Evolutionary conservation across 2,329 filamentous ascomycete genomes (phyloP), one percentile per base, ranked within the genome.

Genomic region (Sarocladium brachiariae): DNA sequence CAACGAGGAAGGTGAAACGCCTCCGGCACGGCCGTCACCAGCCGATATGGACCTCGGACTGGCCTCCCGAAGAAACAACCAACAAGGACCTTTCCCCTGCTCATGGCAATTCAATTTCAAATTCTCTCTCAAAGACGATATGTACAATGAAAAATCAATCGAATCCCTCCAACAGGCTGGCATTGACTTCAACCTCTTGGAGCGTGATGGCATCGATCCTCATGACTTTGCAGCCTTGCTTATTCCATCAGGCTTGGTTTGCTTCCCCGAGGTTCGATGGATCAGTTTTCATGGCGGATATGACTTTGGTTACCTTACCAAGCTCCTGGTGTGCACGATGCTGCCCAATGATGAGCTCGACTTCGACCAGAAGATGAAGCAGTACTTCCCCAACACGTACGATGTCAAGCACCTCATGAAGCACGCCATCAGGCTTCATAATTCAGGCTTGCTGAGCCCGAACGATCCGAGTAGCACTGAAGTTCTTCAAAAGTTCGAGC

Each of bases 71-170:
- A 67, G 71, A 54, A 66, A 67, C 21, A 68, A 65, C 18, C 65
- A 57, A 47, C 73, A 68, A 53, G 68, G 65, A 16, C 76, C 80
- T 46, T 83, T 89, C 53, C 92, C 89, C 14, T 95, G 87, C 64
- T 95, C 92, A 16, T 99, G 93, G 93, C 92, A 96, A 59, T 99
- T 99, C 77, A 97, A 99, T 75, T 99, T 99, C 71, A 86, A 91
- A 60, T 99, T 97, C 68, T 93, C 89, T 1, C 77, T 96, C 9
- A 87, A 93, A 58, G 83, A 92, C 34, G 93, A 99, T 70, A 99
- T 99, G 93, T 97, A 95, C 70, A 93, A 95, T 56, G 87, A 96
- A 64, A 87, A 90, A 52, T 96, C 90, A 14, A 96, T 96, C 58
- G 87, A 93, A 57, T 89, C 95, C 59, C 78, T 97, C 18, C 85